Conservation (phyloP, 1,284 basidiomycete genomes). For the Pseudozyma sp. region DNA sequence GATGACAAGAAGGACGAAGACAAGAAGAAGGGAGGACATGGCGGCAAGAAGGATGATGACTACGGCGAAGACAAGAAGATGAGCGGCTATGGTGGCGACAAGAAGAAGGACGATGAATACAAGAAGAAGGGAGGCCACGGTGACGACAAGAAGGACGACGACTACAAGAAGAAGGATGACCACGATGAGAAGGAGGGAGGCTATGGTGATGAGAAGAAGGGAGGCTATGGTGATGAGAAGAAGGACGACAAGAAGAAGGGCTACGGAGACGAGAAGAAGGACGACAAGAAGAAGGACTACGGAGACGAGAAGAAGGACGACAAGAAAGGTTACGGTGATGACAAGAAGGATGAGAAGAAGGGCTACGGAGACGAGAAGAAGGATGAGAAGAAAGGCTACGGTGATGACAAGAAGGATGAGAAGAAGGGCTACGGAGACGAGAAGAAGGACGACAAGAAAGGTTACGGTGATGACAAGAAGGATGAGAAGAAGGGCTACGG, state of each 20-base stretch:
- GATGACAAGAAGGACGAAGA: conserved; percentile 9
- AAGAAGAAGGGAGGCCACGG: conserved; percentile 2
- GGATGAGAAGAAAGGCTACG: conserved; percentile 5
- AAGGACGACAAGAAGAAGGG: conserved; percentile 15
- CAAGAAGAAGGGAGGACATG: conserved; percentile 10
- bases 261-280: neutral
- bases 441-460: conserved; percentile 12
- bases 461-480: conserved; percentile 8
- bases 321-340: conserved; percentile 3
- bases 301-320: conserved; percentile 10
- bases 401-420: conserved; percentile 6
- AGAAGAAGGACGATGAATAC: conserved; percentile 4
- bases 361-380: conserved; percentile 7
- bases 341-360: conserved; percentile 18
- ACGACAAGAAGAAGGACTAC: conserved; percentile 9
- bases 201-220: conserved; percentile 15
- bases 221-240: conserved; percentile 5
- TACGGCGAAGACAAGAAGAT: conserved; percentile 8
- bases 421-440: conserved; percentile 2
- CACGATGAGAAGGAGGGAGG: conserved; percentile 5
- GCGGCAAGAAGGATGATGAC: conserved; percentile 1
- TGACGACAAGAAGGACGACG: conserved; percentile 9
- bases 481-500: conserved; percentile 10
- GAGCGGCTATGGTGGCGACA: conserved; percentile 4
- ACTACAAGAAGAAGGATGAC: conserved; percentile 5